These are phyloP conservation scores for Suillus bovinus DNA, from an alignment of 768 basidiomycete genomes.

Conservation along the genomic window DNA sequence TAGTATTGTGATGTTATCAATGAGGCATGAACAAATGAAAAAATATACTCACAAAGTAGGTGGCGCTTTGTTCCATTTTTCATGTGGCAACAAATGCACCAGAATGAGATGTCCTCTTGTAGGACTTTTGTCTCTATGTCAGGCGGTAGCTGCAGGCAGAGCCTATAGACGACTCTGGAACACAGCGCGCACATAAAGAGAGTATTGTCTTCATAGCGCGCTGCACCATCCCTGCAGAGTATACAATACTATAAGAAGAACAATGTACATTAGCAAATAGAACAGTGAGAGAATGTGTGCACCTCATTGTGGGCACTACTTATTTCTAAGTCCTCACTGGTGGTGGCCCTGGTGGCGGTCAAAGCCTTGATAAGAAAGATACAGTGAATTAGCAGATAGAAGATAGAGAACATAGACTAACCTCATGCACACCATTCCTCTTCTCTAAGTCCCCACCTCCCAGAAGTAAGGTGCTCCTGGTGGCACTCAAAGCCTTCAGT, in stretches of 20 bases:
- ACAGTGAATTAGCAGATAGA: too few species aligned
- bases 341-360: background rate
- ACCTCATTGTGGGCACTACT: background rate
- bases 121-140: background rate
- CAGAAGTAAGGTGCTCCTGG: background rate
- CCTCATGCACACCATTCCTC: background rate
- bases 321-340: background rate
- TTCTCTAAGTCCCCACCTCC: background rate
- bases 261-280: background rate
- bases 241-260: background rate
- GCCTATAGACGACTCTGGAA: background rate
- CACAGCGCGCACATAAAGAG: background rate
- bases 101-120: background rate
- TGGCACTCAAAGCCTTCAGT: background rate
- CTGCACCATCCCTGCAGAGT: background rate
- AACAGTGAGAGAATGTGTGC: background rate
- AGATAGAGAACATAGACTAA: background rate
- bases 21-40: background rate
- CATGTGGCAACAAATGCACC: background rate
- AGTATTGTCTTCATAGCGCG: background rate
- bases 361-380: background rate
- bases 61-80: background rate
- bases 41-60: conserved; percentile 6
- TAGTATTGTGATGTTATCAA: background rate
- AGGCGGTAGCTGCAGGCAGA: background rate